Evolutionary conservation across 2,329 filamentous ascomycete species (phyloP).

Genomic region (Nigrospora osmanthi): DNA sequence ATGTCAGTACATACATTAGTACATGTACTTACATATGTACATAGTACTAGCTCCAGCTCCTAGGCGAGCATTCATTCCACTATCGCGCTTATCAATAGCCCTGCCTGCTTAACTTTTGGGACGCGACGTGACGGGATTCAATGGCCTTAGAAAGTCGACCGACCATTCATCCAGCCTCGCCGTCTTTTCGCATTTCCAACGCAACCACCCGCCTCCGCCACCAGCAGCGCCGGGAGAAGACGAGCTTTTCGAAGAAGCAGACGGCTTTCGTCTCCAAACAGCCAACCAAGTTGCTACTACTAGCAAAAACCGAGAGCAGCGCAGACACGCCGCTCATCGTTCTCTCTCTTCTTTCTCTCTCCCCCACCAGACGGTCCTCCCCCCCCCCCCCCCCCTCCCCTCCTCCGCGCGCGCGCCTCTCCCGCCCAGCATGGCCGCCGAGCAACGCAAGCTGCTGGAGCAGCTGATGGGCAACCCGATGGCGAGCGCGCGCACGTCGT

Average conservation of each 20-base stretch:
- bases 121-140: too few relatives aligned
- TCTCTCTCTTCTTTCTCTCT: too few relatives aligned
- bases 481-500: conserved; percentile 59
- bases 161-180: not conserved
- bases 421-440: conserved; percentile 71
- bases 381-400: not conserved
- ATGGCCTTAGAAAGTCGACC: not conserved
- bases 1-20: too few relatives aligned
- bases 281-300: too few relatives aligned
- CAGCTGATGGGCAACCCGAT: conserved; percentile 81
- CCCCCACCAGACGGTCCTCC: not conserved
- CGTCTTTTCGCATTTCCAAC: not conserved
- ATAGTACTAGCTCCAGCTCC: too few relatives aligned
- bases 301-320: not conserved
- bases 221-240: too few relatives aligned
- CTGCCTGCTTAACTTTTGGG: too few relatives aligned
- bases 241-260: too few relatives aligned
- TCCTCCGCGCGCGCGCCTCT: not conserved
- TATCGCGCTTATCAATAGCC: not conserved
- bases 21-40: too few relatives aligned
- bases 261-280: too few relatives aligned
- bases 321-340: not conserved
- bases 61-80: not conserved
- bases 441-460: conserved; percentile 96
- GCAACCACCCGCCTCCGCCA: not conserved